Conservation (phyloP, 2,329 filamentous ascomycete species). For the Neonectria ditissima region DNA sequence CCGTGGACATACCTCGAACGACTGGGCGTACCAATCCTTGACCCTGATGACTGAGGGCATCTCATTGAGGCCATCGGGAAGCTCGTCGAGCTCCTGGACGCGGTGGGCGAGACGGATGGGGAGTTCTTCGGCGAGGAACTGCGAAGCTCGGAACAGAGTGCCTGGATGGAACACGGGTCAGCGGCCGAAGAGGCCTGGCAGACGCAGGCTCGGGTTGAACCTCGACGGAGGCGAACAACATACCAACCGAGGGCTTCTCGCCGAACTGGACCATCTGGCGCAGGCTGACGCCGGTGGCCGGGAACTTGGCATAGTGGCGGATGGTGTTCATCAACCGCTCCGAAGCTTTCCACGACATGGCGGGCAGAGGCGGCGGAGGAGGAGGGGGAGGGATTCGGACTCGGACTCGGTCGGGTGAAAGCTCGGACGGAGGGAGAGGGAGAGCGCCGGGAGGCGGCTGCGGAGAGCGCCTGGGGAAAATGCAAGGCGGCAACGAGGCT, state of each 20-base stretch:
- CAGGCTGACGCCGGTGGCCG: constrained; percentile 94
- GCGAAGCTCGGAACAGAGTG: constrained; percentile 95
- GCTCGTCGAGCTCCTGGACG: constrained; percentile 90
- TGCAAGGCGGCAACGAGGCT: constrained; percentile 36
- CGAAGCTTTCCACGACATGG: constrained; percentile 94
- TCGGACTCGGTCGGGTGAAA: constrained; percentile 43
- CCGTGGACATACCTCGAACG: constrained; percentile 81
- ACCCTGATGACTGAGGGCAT: constrained; percentile 98
- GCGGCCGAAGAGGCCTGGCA: constrained; percentile 76
- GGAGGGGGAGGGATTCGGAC: constrained; percentile 22
- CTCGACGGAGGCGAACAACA: constrained; percentile 90
- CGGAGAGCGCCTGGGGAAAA: constrained; percentile 39
- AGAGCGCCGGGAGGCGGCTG: constrained; percentile 37
- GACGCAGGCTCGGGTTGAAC: constrained; percentile 68
- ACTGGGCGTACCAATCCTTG: constrained; percentile 99
- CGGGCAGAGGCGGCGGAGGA: constrained; percentile 37
- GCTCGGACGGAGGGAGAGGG: constrained; percentile 44
- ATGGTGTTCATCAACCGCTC: constrained; percentile 96
- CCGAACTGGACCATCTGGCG: constrained; percentile 99
- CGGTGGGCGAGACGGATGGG: constrained; percentile 96
- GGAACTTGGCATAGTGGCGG: constrained; percentile 96
- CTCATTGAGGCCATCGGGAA: constrained; percentile 95
- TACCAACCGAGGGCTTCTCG: constrained; percentile 90
- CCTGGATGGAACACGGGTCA: constrained; percentile 62
- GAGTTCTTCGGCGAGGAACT: constrained; percentile 98